Conservation (phyloP, 495 filamentous ascomycete genomes). For the Penicillium paradoxum region DNA sequence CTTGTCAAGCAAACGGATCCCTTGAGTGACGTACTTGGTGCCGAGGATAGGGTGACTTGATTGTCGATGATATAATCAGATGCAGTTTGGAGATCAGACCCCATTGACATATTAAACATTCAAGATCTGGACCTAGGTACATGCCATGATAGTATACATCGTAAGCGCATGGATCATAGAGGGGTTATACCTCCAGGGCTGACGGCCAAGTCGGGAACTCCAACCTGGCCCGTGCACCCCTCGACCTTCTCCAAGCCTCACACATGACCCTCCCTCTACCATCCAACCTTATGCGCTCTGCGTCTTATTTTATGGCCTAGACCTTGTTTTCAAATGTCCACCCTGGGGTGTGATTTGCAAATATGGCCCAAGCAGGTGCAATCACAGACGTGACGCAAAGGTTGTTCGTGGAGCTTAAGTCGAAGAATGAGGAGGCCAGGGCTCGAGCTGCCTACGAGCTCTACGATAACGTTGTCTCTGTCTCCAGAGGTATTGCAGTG, state of each 20-base stretch:
- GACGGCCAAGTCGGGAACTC: constrained; percentile 6
- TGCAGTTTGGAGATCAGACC: too few species aligned
- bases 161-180: neutral
- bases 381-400: constrained; percentile 44
- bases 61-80: neutral
- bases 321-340: constrained; percentile 45
- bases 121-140: too few species aligned
- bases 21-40: neutral
- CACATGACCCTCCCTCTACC: constrained; percentile 19
- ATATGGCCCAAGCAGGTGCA: constrained; percentile 47
- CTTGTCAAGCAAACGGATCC: neutral
- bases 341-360: constrained; percentile 39
- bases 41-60: neutral
- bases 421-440: constrained; percentile 49
- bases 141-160: neutral
- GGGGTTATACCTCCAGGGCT: too few species aligned
- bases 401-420: constrained; percentile 48
- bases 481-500: constrained; percentile 41
- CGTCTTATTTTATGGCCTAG: constrained; percentile 30
- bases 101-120: too few species aligned
- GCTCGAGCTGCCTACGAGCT: constrained; percentile 51
- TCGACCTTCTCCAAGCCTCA: constrained; percentile 22
- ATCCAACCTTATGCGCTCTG: constrained; percentile 24
- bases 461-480: constrained; percentile 44
- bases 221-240: constrained; percentile 22